Evolutionary conservation across 192 early-diverging fungal genomes (phyloP), one percentile per base, ranked within the genome.

Genomic region (Entomortierella parvispora): DNA sequence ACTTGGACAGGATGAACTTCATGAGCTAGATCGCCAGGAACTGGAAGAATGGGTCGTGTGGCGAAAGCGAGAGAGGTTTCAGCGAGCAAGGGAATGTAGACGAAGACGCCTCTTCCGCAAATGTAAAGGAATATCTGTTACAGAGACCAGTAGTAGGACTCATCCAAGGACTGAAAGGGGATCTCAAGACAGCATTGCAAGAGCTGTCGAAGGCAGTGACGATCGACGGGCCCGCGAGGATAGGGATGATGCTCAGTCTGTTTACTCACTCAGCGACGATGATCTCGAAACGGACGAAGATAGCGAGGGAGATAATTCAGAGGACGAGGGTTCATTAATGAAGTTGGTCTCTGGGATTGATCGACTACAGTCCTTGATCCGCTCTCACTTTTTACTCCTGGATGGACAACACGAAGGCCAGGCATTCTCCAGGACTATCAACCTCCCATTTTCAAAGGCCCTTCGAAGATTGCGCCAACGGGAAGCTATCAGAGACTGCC

Each of bases 261-360:
- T n/a, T n/a, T n/a, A n/a, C n/a, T n/a, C n/a, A n/a, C n/a, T n/a
- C n/a, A n/a, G n/a, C n/a, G n/a, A 49, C 6, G 47, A 17, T 18
- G 47, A 49, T 18, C 15, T 23, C 4, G 47, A 49, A 42, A 45
- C 31, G 18, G 58, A 59, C 43, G 45, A 42, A n/a, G 53, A 47
- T 12, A 57, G 34, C 12, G 53, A 66, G 8, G 8, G 58, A 34
- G 72, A 68, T 32, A 34, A 59, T 17, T 68, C 65, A 0, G 74
- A 77, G 5, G 74, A 77, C 20, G 74, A 77, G 17, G 63, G 59
- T 5, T 25, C 65, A 7, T 29, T 77, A 26, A 63, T 77, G 59
- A 77, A 53, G 20, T 22, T 77, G 15, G 54, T 77, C 42, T 63
- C 65, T 14, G 55, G 55, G 0, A 44, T 77, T 17, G 74, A 77